Conservation (phyloP, 2,329 filamentous ascomycete species). For the Penicillium glabrum region DNA sequence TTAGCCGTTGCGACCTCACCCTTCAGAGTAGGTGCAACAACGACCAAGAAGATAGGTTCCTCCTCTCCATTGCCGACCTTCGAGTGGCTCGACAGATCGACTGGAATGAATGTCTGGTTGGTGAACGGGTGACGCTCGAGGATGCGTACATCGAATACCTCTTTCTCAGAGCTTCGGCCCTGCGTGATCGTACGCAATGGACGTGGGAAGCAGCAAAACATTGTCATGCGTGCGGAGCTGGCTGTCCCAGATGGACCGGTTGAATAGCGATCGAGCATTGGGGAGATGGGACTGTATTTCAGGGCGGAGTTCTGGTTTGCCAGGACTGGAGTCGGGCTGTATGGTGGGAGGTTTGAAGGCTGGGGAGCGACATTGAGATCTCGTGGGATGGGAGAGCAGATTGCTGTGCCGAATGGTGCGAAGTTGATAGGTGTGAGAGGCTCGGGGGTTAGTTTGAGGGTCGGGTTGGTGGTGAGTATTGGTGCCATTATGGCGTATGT, state of each 20-base stretch:
- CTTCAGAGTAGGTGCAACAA: constrained; percentile 78
- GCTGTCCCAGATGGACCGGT: constrained; percentile 44
- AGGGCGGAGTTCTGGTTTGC: constrained; percentile 86
- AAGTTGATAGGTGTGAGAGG: constrained; percentile 71
- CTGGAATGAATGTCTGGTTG: constrained; percentile 86
- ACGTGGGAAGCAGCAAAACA: constrained; percentile 82
- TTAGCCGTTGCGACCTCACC: constrained; percentile 37
- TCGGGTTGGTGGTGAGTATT: constrained; percentile 34
- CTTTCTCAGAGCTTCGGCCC: constrained; percentile 6
- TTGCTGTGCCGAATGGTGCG: constrained; percentile 76
- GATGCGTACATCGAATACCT: constrained; percentile 65
- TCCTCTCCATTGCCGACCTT: constrained; percentile 23
- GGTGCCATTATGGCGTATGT: constrained; percentile 29
- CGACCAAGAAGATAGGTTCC: constrained; percentile 67
- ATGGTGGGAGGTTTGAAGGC: constrained; percentile 47
- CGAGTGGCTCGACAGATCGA: constrained; percentile 52
- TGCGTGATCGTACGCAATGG: constrained; percentile 41
- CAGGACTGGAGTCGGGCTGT: constrained; percentile 55
- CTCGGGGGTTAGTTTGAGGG: constrained; percentile 55
- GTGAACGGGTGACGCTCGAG: constrained; percentile 93
- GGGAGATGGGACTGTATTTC: constrained; percentile 81
- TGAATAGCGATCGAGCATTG: constrained; percentile 69
- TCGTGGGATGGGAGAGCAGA: constrained; percentile 68
- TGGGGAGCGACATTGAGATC: constrained; percentile 46
- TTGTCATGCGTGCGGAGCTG: constrained; percentile 69